Evolutionary conservation across 805 yeast species (phyloP).

Genomic region (Candida boidinii): DNA sequence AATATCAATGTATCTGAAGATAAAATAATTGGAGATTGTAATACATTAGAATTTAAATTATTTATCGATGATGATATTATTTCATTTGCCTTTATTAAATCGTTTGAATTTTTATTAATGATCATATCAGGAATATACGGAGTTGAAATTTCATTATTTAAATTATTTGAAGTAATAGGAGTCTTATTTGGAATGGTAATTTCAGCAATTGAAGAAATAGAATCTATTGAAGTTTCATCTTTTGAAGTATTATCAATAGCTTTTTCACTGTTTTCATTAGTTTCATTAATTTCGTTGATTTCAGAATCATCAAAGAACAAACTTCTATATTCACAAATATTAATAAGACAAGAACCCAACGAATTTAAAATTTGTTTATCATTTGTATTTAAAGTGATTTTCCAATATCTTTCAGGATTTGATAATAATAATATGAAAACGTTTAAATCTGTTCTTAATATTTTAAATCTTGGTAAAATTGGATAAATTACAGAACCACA

Average conservation of each 20-base stretch:
- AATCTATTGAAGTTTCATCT: slow-evolving; percentile 4
- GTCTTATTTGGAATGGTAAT: no score
- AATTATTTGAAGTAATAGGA: no score
- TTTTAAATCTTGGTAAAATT: slow-evolving; percentile 52
- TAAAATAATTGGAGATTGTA: neutral
- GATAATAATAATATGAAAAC: slow-evolving; percentile 57
- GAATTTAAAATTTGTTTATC: slow-evolving; percentile 19
- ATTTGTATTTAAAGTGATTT: slow-evolving; percentile 29
- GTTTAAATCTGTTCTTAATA: slow-evolving; percentile 38
- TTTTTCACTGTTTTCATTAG: slow-evolving; percentile 3
- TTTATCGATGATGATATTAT: no score
- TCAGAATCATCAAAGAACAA: slow-evolving; percentile 8
- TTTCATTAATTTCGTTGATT: slow-evolving; percentile 1
- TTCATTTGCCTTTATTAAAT: no score
- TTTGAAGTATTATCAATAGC: neutral
- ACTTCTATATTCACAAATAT: slow-evolving; percentile 15
- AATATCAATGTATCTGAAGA: slow-evolving; percentile 3
- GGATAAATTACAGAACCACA: slow-evolving; percentile 73
- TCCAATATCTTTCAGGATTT: slow-evolving; percentile 76
- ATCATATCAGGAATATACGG: no score
- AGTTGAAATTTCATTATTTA: no score
- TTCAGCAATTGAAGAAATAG: slow-evolving; percentile 2
- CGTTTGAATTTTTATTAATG: no score
- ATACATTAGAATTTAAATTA: neutral
- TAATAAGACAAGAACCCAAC: slow-evolving; percentile 17